These are phyloP conservation scores for Neonectria coccinea DNA, from an alignment of 2,329 filamentous ascomycete genomes.

Conservation along the genomic window DNA sequence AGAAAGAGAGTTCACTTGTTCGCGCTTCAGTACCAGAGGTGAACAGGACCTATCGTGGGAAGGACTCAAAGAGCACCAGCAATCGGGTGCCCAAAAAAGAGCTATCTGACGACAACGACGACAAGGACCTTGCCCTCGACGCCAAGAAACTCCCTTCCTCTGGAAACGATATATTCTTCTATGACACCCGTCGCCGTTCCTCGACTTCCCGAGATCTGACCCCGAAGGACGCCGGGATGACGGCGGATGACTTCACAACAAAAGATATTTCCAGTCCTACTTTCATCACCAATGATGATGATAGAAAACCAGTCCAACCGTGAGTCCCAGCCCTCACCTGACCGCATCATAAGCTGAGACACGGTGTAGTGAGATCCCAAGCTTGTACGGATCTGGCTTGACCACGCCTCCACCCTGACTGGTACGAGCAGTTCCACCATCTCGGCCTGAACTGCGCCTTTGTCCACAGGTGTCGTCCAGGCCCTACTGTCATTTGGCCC, in stretches of 20 bases:
- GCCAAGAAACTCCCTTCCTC: background rate
- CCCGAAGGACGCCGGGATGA: background rate
- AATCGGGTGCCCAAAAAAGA: background rate
- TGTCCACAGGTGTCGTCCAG: slow-evolving; percentile 35
- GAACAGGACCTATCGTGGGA: too few relatives aligned
- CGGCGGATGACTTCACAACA: background rate
- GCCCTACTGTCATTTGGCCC: slow-evolving; percentile 30
- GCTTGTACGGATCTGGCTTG: slow-evolving; percentile 28
- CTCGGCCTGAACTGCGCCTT: slow-evolving; percentile 33
- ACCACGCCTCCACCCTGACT: slow-evolving; percentile 33
- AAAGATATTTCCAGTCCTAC: background rate
- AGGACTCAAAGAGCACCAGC: background rate
- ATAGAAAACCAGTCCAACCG: background rate
- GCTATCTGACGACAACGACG: slow-evolving; percentile 1
- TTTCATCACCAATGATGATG: background rate
- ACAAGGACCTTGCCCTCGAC: background rate
- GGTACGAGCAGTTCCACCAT: slow-evolving; percentile 40
- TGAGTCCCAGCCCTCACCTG: slow-evolving; percentile 16
- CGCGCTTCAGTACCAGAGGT: background rate
- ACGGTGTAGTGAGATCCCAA: slow-evolving; percentile 35
- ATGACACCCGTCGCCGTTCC: background rate
- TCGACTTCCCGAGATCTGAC: background rate
- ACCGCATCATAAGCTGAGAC: slow-evolving; percentile 18
- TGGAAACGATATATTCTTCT: background rate
- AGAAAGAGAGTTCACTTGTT: background rate